phyloP scores from a whole-genome alignment of 352 stramenopile genomes.

The Phytophthora colocasiae region DNA sequence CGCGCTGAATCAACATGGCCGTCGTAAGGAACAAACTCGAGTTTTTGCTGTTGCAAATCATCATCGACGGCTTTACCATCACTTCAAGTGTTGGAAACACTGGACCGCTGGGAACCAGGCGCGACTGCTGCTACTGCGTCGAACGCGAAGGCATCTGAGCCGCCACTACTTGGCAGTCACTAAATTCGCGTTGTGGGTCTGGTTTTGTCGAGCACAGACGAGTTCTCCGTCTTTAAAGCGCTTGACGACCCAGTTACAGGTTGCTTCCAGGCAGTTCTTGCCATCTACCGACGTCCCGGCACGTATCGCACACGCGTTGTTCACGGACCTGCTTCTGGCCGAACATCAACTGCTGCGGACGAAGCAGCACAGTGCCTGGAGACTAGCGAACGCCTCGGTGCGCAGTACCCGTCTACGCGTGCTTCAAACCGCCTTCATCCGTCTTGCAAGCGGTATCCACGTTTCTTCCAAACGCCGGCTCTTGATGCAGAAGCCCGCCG shows the following conservation, averaged over 20 bases:
- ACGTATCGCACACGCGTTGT: constrained; percentile 14
- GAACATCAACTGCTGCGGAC: constrained; percentile 16
- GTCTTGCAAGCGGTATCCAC: constrained; percentile 7
- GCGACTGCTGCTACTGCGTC: constrained; percentile 12
- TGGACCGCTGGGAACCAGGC: neutral
- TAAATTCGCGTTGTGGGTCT: constrained; percentile 55
- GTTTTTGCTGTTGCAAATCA: neutral
- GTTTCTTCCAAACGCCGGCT: constrained; percentile 4
- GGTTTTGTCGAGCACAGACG: constrained; percentile 41
- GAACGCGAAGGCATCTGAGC: constrained; percentile 32
- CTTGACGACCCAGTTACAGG: constrained; percentile 20
- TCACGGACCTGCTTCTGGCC: constrained; percentile 22
- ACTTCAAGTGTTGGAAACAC: constrained; percentile 26
- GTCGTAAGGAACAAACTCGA: constrained; percentile 4
- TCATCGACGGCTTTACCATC: constrained; percentile 3
- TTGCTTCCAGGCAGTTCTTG: constrained; percentile 18
- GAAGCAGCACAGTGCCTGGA: constrained; percentile 28
- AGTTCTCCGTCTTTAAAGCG: constrained; percentile 6
- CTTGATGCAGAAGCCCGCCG: constrained; percentile 19
- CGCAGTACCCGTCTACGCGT: constrained; percentile 12
- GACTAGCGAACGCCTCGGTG: constrained; percentile 15
- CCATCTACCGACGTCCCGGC: constrained; percentile 16
- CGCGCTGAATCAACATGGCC: constrained; percentile 1
- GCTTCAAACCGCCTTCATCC: constrained; percentile 26
- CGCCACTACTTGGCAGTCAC: constrained; percentile 30